Evolutionary conservation across 2,329 filamentous ascomycete genomes (phyloP), one percentile per base, ranked within the genome.

Genomic region (Epichloe typhina): DNA sequence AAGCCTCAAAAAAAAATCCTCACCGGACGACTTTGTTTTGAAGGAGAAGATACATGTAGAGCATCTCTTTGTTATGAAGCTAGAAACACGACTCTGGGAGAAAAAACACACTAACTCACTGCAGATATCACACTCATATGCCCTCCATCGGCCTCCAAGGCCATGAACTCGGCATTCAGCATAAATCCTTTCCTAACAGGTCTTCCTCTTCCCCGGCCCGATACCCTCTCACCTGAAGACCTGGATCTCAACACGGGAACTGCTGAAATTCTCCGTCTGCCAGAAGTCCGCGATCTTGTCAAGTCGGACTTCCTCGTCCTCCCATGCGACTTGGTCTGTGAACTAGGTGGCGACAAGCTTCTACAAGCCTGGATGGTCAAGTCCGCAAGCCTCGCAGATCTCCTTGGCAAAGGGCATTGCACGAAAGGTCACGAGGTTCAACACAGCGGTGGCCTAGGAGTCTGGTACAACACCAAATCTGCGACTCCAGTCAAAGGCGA

Each of bases 351-450:
- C 12, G 85, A 89, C 59, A 80, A 83, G 55, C 74, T 97, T 21
- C 70, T 95, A 2, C 88, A 96, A 65, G 82, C 90, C 53, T 98
- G 93, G 89, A 90, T 96, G 84, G 80, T 90, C 33, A 82, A 86
- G 58, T 80, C 88, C 47, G 83, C 81, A 15, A 86, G 83, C 38
- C 73, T 91, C 66, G 77, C 68, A 58, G 80, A 71, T 68, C 73
- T 76, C 13, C 75, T 83, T 3, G 78, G 74, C 13, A 74, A 77
- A 38, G 55, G 58, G 3, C 61, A 60, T 17, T 65, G 70, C 15
- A 63, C 67, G n/a, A 68, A 69, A 7, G 67, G 63, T 2, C 59
- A 63, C 13, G 64, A 64, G 42, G 62, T 62, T 48, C 61, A 62
- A 26, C 75, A 80, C 54, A 85, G 85, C 66, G 89, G 90, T 41